Conservation (phyloP, 1,139 yeast species). For the Zygoascus sp. region DNA sequence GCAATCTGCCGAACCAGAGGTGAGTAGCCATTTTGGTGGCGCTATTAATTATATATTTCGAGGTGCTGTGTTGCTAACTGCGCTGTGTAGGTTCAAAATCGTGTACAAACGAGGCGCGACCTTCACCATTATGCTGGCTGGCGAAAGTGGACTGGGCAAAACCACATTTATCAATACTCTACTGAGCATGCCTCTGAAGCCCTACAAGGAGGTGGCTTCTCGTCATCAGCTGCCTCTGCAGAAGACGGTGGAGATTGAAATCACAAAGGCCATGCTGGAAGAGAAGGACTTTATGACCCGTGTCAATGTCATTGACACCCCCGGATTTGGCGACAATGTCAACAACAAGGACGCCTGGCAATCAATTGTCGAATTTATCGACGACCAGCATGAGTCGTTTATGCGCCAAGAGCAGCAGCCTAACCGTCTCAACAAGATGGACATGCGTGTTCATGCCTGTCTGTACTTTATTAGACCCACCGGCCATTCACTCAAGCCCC, state of each 20-base stretch:
- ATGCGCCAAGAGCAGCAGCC: slow-evolving; percentile 99
- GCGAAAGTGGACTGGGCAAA: slow-evolving; percentile 87
- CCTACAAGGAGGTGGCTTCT: slow-evolving; percentile 56
- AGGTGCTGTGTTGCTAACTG: background rate
- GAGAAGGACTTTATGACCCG: slow-evolving; percentile 86
- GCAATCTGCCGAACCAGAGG: slow-evolving; percentile 91
- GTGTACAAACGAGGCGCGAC: slow-evolving; percentile 86
- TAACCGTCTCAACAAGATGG: slow-evolving; percentile 50
- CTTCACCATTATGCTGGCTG: slow-evolving; percentile 91
- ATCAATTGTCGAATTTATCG: slow-evolving; percentile 87
- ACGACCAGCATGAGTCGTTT: slow-evolving; percentile 91
- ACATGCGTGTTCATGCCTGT: slow-evolving; percentile 92
- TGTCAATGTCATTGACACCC: slow-evolving; percentile 89
- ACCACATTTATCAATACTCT: slow-evolving; percentile 92
- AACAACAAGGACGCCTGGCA: slow-evolving; percentile 92
- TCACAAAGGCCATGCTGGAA: slow-evolving; percentile 85
- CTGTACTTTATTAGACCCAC: slow-evolving; percentile 93
- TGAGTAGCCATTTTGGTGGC: slow-evolving; percentile 36
- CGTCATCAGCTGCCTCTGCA: slow-evolving; percentile 71
- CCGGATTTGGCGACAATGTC: slow-evolving; percentile 96
- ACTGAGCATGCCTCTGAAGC: slow-evolving; percentile 56
- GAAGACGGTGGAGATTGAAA: slow-evolving; percentile 87
- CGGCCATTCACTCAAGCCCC: slow-evolving; percentile 89
- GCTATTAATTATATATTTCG: background rate
- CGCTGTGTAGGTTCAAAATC: slow-evolving; percentile 75